Base-by-base conservation (phyloP, 257 asterid species). In the Scutellaria galericulata region DNA sequence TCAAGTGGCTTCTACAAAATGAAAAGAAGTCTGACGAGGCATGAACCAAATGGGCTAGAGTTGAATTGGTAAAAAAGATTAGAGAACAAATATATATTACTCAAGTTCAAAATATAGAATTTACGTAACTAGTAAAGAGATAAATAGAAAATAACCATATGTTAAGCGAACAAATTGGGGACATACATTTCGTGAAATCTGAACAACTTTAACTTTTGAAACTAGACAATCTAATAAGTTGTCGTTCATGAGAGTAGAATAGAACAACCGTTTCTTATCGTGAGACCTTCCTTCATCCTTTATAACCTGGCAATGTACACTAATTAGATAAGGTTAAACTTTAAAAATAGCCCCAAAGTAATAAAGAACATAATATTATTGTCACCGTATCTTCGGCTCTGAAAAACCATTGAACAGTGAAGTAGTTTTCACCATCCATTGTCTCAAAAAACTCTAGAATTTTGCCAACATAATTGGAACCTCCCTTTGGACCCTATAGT, bases 381-480 rank as follows among this genome's bases (percentile, higher is more conserved):
- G 18, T 68, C 75, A 83, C 88, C 85, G 88, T 83, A 79, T 83
- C 88, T 81, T 76, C 75, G 41, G 84, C 80, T 83, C 88, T 73
- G 70, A 83, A 83, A 56, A 83, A 83, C 88, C 88, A 83, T 45
- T 78, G 88, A 64, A 83, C 84, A 74, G 79, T 83, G 72, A 76
- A 70, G 73, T 81, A 83, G 69, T 83, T 66, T 81, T 78, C 84
- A 42, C 85, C 86, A 27, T 83, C 86, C 41, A 50, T 67, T 45
- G 85, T 76, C 77, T 81, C 78, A 52, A 83, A 83, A 70, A 81
- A 81, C 53, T 83, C 88, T 12, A 78, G 73, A 73, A 83, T 83
- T 71, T 73, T 81, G 44, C 88, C 88, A 55, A 83, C 78, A 72
- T 81, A 83, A 66, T 83, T 73, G 10, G 83, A 53, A 46, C 80